Percentiles rank a stretch among this genome's conserved stretches.
These are phyloP conservation scores for Trichosanthes truncata DNA, from an alignment of 306 rosid species.

Conservation along the genomic window DNA sequence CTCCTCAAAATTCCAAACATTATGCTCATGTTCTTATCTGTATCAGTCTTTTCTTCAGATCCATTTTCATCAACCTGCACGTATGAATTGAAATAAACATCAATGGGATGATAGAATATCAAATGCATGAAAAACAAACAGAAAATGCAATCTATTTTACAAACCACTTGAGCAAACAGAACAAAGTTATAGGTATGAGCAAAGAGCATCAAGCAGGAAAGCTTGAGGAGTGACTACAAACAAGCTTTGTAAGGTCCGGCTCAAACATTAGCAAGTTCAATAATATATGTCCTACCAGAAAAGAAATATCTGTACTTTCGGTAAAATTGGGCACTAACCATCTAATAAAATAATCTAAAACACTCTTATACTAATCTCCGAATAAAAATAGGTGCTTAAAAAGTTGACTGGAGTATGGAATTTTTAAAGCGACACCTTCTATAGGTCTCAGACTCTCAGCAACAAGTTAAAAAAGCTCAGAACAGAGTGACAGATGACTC, in stretches of 20 bases:
- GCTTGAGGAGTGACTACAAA: background rate
- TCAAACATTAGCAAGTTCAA: background rate
- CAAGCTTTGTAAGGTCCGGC: background rate
- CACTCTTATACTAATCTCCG: background rate
- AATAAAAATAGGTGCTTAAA: background rate
- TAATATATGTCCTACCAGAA: background rate
- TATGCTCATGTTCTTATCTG: conserved; percentile 58
- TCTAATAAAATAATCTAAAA: background rate
- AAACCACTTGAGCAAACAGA: background rate
- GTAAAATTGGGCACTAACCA: background rate
- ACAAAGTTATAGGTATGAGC: background rate
- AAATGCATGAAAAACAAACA: background rate
- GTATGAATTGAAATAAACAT: conserved; percentile 1
- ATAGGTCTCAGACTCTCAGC: background rate
- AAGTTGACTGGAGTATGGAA: background rate
- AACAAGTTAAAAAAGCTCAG: background rate
- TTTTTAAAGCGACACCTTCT: background rate
- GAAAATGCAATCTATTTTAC: background rate
- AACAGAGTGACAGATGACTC: background rate
- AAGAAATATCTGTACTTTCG: background rate
- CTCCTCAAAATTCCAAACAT: conserved; percentile 53
- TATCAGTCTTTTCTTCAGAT: conserved; percentile 46
- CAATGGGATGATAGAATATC: background rate
- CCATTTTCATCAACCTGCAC: conserved; percentile 42
- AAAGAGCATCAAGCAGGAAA: background rate